Evolutionary conservation across 345 rosid genomes (phyloP), one percentile per base, ranked within the genome.

Genomic region (Populus ilicifolia): DNA sequence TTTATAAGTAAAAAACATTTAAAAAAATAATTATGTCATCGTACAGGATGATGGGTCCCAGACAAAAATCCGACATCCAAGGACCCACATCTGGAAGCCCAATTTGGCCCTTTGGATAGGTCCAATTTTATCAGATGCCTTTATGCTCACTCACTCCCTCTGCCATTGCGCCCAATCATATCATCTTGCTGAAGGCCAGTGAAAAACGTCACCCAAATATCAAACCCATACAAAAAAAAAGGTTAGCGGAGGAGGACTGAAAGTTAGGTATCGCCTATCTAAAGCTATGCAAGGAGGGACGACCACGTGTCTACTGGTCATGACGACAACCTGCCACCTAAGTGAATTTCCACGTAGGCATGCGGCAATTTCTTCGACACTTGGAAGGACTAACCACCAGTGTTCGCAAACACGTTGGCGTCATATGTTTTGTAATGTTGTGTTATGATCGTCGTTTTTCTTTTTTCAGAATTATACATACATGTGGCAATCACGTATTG

Each of bases 41-140:
- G 29, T 27, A 27, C 29, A 27, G 29, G 29, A 27, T 27, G 29
- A 27, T 27, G 63, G 63, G 6, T 11, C 25, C 61, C 61, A 52
- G 25, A 54, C 25, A 54, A 21, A 7, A 6, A 54, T 52, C 2
- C 61, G 25, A n/a, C 63, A n/a, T 9, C 63, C 9, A 8, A n/a
- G 63, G 63, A 59, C 63, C 63, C 63, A n/a, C 63, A n/a, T 59
- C 63, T n/a, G 63, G 63, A 59, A 59, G 63, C 27, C 63, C 29
- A 10, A n/a, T 21, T 59, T 59, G 29, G 29, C 63, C 63, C 63
- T 9, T 59, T 9, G 29, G 14, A n/a, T 9, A n/a, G 29, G 29
- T 59, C 63, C 62, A 2, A 21, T 54, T 54, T 54, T 21, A 8
- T 20, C 61, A 18, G 6, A 18, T 20, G 59, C 59, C 59, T 52